These are phyloP conservation scores for Tulasnella sp. DNA, from an alignment of 768 basidiomycete species.

Conservation along the genomic window DNA sequence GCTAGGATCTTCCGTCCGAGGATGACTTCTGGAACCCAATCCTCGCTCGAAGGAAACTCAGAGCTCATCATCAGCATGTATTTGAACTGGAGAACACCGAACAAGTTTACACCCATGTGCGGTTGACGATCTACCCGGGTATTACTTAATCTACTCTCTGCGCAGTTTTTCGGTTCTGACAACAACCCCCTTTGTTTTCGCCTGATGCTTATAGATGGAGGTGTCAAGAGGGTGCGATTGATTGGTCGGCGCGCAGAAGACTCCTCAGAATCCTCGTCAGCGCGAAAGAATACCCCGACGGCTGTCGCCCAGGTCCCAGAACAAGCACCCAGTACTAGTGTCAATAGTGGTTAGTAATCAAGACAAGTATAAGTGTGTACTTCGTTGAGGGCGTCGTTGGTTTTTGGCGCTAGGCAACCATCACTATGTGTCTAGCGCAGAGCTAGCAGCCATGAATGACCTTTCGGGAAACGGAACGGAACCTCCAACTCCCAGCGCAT, in stretches of 20 bases:
- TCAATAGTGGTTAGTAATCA: no score
- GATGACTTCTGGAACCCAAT: conserved; percentile 56
- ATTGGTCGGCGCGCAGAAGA: conserved; percentile 46
- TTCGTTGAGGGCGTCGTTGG: neutral
- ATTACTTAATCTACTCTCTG: no score
- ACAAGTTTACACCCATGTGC: conserved; percentile 66
- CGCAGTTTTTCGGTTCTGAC: no score
- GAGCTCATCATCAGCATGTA: conserved; percentile 81
- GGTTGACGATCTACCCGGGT: conserved; percentile 75
- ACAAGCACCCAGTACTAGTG: no score
- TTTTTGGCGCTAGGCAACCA: neutral
- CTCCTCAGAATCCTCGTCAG: neutral
- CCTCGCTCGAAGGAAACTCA: conserved; percentile 67
- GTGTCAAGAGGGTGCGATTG: conserved; percentile 84
- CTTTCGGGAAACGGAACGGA: no score
- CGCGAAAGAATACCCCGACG: no score
- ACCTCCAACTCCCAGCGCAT: no score
- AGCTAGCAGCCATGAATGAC: neutral
- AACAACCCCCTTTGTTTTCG: neutral
- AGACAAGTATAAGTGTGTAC: no score
- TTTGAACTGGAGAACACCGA: conserved; percentile 67
- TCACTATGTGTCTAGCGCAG: neutral
- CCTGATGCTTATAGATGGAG: conserved; percentile 52
- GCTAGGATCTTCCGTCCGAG: neutral
- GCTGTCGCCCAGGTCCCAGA: no score